These are phyloP conservation scores for Leishmania tropica DNA, from an alignment of 208 protist species.

Conservation along the genomic window DNA sequence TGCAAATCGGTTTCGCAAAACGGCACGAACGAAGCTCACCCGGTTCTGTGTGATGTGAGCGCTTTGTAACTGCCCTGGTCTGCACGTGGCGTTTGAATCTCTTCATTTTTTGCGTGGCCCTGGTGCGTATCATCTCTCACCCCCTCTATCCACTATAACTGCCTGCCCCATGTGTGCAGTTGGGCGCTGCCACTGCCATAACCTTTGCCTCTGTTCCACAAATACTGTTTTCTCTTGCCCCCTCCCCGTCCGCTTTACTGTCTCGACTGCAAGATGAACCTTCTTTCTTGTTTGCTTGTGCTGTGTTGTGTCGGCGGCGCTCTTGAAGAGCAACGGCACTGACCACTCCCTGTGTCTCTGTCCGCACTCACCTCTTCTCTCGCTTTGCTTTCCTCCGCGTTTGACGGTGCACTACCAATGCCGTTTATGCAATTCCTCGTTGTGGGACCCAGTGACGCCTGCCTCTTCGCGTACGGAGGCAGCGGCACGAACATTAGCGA, in stretches of 20 bases:
- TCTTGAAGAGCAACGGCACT: background rate
- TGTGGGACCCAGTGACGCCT: slow-evolving; percentile 36
- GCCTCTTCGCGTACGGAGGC: slow-evolving; percentile 28
- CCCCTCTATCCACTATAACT: background rate
- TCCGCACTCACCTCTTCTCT: background rate
- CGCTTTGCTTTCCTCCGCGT: background rate
- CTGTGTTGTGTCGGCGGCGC: background rate
- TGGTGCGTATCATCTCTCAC: background rate
- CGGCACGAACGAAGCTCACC: background rate
- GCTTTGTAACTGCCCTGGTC: background rate
- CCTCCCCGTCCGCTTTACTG: background rate
- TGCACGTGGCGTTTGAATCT: background rate
- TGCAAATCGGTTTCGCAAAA: background rate
- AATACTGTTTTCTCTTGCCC: background rate
- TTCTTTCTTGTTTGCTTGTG: background rate
- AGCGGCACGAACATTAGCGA: background rate
- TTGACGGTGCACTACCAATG: slow-evolving; percentile 10
- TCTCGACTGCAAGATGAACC: background rate
- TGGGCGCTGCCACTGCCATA: background rate
- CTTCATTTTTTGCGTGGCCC: background rate
- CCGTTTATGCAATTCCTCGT: slow-evolving; percentile 34
- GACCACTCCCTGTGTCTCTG: background rate
- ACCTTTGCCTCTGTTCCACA: background rate
- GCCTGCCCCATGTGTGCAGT: background rate
- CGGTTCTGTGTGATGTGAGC: background rate